A percentile compares a stretch with the other conserved stretches of the same genome.
Conservation (phyloP, 2,329 filamentous ascomycete genomes). For the Cladosporium sp. region DNA sequence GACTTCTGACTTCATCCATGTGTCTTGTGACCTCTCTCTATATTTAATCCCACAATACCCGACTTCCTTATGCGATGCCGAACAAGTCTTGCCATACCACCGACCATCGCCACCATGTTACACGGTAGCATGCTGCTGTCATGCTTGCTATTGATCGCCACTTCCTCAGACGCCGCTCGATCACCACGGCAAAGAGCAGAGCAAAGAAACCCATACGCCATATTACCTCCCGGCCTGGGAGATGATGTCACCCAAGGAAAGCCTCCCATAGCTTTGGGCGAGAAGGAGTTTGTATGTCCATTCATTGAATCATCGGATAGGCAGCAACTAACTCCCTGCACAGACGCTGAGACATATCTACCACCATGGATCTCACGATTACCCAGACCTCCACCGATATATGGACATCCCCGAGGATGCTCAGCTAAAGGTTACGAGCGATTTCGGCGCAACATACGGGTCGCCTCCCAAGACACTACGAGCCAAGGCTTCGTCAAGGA, state of each 20-base stretch:
- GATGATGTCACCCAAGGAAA: conserved; percentile 11
- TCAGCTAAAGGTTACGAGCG: conserved; percentile 23
- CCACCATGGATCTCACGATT: conserved; percentile 79
- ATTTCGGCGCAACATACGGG: conserved; percentile 30
- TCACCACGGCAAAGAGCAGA: conserved; percentile 18
- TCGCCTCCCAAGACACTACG: conserved; percentile 42
- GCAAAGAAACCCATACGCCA: conserved; percentile 19
- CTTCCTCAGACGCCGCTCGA: conserved; percentile 18
- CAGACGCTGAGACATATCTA: conserved; percentile 80
- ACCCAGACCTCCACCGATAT: conserved; percentile 73
- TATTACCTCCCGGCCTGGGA: conserved; percentile 20
- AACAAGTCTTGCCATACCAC: conserved; percentile 10
- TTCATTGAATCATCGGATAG: background rate
- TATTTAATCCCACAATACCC: background rate
- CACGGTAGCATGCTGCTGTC: conserved; percentile 20
- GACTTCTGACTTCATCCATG: background rate
- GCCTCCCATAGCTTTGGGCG: conserved; percentile 19
- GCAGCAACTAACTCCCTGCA: background rate
- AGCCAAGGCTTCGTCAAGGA: conserved; percentile 41
- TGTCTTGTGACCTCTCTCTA: background rate
- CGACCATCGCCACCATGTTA: conserved; percentile 17
- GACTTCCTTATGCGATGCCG: conserved; percentile 21
- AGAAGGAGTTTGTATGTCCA: conserved; percentile 27
- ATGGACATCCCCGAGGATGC: conserved; percentile 65
- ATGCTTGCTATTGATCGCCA: conserved; percentile 18